phyloP scores from a whole-genome alignment of 345 rosid species.

The Lumnitzera littorea region DNA sequence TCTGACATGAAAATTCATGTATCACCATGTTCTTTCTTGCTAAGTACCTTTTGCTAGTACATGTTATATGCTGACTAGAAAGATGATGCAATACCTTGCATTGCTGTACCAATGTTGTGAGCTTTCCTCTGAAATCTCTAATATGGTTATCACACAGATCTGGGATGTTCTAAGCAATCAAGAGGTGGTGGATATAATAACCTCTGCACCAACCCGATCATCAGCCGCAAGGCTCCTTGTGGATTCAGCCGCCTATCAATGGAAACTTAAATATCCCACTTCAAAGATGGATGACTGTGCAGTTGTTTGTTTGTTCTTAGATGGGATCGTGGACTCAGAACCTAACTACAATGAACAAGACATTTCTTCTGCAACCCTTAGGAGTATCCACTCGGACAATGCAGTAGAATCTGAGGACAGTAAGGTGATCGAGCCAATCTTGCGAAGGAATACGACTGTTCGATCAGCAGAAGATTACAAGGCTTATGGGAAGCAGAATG shows the following conservation, averaged over 20 bases:
- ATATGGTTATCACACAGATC: conserved; percentile 28
- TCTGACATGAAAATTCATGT: too few relatives aligned
- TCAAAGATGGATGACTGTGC: conserved; percentile 96
- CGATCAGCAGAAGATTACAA: conserved; percentile 56
- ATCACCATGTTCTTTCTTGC: background rate
- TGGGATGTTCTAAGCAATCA: conserved; percentile 95
- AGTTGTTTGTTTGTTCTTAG: conserved; percentile 78
- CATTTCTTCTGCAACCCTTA: conserved; percentile 58
- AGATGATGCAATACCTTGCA: background rate
- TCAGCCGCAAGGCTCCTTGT: conserved; percentile 78
- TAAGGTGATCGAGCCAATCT: conserved; percentile 64
- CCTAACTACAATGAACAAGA: conserved; percentile 64
- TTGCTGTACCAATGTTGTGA: background rate
- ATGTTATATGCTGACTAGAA: background rate
- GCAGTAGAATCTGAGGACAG: conserved; percentile 61
- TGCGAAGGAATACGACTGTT: conserved; percentile 72
- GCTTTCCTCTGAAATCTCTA: too few relatives aligned
- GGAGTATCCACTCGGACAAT: conserved; percentile 54
- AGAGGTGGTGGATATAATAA: conserved; percentile 79
- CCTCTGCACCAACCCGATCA: conserved; percentile 60
- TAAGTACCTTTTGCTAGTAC: conserved; percentile 12
- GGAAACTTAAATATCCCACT: conserved; percentile 88
- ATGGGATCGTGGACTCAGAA: conserved; percentile 81
- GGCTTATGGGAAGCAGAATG: conserved; percentile 15
- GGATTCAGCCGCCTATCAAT: conserved; percentile 70